Percentiles rank a stretch among this genome's conserved stretches.
These are phyloP conservation scores for Mycena vulgaris DNA, from an alignment of 768 basidiomycete genomes.

Conservation along the genomic window DNA sequence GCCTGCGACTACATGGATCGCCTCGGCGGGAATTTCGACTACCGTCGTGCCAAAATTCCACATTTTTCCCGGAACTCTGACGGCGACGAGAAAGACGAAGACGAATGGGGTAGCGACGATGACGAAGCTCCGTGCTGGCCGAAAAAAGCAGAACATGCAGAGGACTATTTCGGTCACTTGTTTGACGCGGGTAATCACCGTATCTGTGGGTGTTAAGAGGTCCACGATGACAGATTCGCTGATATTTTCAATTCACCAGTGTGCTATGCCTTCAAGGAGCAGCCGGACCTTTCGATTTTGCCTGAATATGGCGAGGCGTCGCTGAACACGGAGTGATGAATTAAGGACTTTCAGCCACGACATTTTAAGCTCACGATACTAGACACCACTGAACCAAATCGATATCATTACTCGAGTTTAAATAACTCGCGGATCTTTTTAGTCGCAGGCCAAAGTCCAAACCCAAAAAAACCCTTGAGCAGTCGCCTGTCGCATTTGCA, in stretches of 20 bases:
- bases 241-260: no score
- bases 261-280: no score
- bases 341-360: no score
- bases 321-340: not conserved
- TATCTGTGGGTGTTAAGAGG: constrained; percentile 24
- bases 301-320: constrained; percentile 19
- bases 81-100: not conserved
- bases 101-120: not conserved
- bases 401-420: no score
- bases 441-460: no score
- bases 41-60: constrained; percentile 43
- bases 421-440: no score
- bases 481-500: no score
- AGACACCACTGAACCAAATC: no score
- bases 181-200: constrained; percentile 33
- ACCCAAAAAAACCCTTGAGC: no score
- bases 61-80: not conserved
- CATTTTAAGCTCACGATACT: no score
- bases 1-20: constrained; percentile 44
- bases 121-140: constrained; percentile 28
- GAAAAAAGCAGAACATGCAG: constrained; percentile 6
- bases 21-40: constrained; percentile 42
- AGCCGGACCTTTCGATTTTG: constrained; percentile 22
- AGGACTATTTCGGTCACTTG: constrained; percentile 23
- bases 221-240: no score